phyloP scores from a whole-genome alignment of 441 rosid genomes.

The Mallotus repandus region DNA sequence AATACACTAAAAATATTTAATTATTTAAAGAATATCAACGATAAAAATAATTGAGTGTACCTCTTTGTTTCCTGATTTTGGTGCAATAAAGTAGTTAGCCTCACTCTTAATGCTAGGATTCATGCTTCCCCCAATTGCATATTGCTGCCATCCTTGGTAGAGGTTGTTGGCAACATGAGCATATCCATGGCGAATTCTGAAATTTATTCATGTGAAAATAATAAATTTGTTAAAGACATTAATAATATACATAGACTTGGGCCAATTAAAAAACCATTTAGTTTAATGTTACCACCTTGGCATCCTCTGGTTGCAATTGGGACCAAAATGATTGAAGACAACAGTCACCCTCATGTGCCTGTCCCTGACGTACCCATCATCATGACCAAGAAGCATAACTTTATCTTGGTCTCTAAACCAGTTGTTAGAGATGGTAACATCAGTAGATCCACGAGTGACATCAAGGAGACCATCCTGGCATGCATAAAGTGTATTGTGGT shows the following conservation, averaged over 20 bases:
- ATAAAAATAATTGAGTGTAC: conserved; percentile 17
- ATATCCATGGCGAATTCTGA: conserved; percentile 68
- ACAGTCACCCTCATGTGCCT: conserved; percentile 72
- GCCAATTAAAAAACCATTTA: background rate
- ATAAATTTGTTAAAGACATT: background rate
- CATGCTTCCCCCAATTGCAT: conserved; percentile 88
- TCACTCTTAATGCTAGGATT: conserved; percentile 79
- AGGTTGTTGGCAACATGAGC: conserved; percentile 74
- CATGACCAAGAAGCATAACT: conserved; percentile 86
- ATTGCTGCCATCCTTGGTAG: conserved; percentile 77
- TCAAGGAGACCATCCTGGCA: conserved; percentile 81
- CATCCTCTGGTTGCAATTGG: conserved; percentile 86
- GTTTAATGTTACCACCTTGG: conserved; percentile 43
- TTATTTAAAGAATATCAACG: background rate
- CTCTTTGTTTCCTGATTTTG: conserved; percentile 52
- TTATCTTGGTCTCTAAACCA: conserved; percentile 84
- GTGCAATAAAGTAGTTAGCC: conserved; percentile 69
- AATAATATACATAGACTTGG: too few species aligned
- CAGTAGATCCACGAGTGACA: conserved; percentile 65
- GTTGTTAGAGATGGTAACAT: conserved; percentile 69
- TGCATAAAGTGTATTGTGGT: conserved; percentile 67
- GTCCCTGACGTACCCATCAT: conserved; percentile 58
- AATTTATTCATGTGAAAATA: background rate
- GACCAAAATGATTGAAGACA: conserved; percentile 80
- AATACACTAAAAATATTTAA: too few species aligned